phyloP scores from a whole-genome alignment of 1,139 yeast species.

The Arxiozyma slooffiae region DNA sequence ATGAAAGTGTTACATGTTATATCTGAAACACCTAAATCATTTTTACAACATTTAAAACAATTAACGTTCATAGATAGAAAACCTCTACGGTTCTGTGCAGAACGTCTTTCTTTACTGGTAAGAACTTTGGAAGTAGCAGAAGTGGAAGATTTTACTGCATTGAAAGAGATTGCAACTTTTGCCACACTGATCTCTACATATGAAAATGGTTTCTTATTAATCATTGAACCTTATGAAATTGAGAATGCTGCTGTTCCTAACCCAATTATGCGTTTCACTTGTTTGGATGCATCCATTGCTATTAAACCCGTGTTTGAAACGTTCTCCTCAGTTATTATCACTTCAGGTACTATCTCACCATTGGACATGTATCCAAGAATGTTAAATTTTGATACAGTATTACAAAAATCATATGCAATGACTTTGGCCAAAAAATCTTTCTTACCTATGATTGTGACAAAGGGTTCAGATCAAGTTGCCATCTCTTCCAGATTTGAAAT shows the following conservation, averaged over 20 bases:
- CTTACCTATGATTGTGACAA: constrained; percentile 90
- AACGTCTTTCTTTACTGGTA: constrained; percentile 76
- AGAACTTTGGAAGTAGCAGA: constrained; percentile 80
- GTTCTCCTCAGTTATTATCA: constrained; percentile 86
- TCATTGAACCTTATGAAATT: constrained; percentile 90
- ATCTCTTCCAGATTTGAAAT: constrained; percentile 94
- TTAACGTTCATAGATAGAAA: constrained; percentile 84
- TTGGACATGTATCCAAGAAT: constrained; percentile 97
- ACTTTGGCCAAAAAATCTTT: constrained; percentile 86
- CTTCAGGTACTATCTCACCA: constrained; percentile 97
- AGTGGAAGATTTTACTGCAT: constrained; percentile 83
- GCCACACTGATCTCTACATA: constrained; percentile 94
- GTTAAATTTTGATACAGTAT: constrained; percentile 88
- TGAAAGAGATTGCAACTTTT: constrained; percentile 92
- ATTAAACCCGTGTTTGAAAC: constrained; percentile 93
- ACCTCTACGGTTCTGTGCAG: constrained; percentile 87
- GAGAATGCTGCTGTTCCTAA: constrained; percentile 97
- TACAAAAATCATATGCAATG: constrained; percentile 94
- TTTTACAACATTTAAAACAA: constrained; percentile 84
- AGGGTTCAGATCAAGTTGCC: constrained; percentile 96
- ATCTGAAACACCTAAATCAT: constrained; percentile 91
- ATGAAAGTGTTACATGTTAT: constrained; percentile 96
- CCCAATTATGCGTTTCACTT: constrained; percentile 88
- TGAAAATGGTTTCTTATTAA: constrained; percentile 83
- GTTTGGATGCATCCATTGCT: constrained; percentile 95